These are phyloP conservation scores for Magnaporthiopsis poae DNA, from an alignment of 2,329 filamentous ascomycete genomes.

Conservation along the genomic window DNA sequence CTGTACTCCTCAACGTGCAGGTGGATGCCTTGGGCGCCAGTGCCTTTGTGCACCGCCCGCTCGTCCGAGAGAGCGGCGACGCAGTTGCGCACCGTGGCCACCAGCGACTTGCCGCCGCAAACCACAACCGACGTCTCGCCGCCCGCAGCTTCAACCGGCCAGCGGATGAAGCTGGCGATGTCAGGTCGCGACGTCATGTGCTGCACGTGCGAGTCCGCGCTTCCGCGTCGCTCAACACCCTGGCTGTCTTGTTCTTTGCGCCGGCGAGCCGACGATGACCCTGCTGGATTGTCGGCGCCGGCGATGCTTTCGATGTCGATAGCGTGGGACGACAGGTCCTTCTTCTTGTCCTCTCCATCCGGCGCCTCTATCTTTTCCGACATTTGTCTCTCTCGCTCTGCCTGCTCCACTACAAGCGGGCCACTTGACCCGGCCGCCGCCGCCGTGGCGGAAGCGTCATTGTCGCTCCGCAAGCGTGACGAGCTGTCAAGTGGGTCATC, in stretches of 20 bases:
- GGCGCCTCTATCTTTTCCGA: neutral
- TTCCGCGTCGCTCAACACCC: constrained; percentile 16
- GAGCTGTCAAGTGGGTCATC: constrained; percentile 1
- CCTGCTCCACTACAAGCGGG: neutral
- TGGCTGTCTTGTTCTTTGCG: neutral
- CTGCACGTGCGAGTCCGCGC: constrained; percentile 31
- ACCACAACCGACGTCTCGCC: constrained; percentile 54
- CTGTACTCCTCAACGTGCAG: constrained; percentile 50
- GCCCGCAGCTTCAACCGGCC: constrained; percentile 45
- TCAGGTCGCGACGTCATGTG: constrained; percentile 39
- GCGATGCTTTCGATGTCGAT: constrained; percentile 18
- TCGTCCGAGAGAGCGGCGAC: constrained; percentile 49
- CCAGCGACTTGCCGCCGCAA: constrained; percentile 47
- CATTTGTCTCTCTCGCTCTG: neutral
- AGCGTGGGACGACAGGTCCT: neutral
- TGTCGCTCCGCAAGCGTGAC: neutral
- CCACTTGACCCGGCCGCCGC: constrained; percentile 3
- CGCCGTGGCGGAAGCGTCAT: constrained; percentile 13
- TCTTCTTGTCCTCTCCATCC: neutral
- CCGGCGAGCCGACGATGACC: neutral
- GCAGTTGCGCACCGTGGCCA: constrained; percentile 43
- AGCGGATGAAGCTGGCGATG: constrained; percentile 40
- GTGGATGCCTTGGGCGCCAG: constrained; percentile 52
- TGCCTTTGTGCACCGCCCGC: constrained; percentile 54
- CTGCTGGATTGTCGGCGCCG: too few relatives aligned